Percentiles rank a stretch among this genome's conserved stretches.
Evolutionary conservation across 2,329 filamentous ascomycete genomes (phyloP).

Genomic region (Aspergillus novoparasiticus): DNA sequence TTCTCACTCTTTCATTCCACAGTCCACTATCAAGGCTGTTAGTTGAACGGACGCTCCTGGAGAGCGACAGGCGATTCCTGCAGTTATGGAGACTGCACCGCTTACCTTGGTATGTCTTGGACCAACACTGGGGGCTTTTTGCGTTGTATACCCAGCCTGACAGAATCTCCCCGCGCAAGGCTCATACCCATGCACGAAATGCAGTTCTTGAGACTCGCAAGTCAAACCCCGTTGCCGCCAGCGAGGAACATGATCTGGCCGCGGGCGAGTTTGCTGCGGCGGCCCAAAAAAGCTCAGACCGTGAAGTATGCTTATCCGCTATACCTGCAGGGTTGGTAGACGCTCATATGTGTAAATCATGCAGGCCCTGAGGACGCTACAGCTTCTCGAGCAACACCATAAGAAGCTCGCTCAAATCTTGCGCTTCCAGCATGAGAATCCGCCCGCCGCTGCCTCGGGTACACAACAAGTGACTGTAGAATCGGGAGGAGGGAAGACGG

Average conservation of each 20-base stretch:
- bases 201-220: conserved; percentile 72
- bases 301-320: conserved; percentile 48
- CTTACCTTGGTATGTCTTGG: conserved; percentile 59
- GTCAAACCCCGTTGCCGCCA: conserved; percentile 74
- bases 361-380: conserved; percentile 81
- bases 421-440: conserved; percentile 65
- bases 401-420: conserved; percentile 79
- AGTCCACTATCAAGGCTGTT: background rate
- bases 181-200: conserved; percentile 85
- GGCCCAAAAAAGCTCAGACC: conserved; percentile 68
- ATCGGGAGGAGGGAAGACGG: conserved; percentile 28
- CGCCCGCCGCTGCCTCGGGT: conserved; percentile 31
- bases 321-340: background rate
- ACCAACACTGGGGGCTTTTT: background rate
- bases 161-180: conserved; percentile 51
- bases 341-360: background rate
- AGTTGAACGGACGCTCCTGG: background rate
- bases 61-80: background rate
- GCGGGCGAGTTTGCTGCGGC: conserved; percentile 87
- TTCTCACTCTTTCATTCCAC: background rate
- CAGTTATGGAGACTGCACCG: conserved; percentile 68
- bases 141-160: conserved; percentile 2
- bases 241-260: conserved; percentile 84
- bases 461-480: conserved; percentile 24
- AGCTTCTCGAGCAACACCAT: conserved; percentile 86